Base-by-base conservation (phyloP, 306 rosid species). In the Astragalus membranaceus region DNA sequence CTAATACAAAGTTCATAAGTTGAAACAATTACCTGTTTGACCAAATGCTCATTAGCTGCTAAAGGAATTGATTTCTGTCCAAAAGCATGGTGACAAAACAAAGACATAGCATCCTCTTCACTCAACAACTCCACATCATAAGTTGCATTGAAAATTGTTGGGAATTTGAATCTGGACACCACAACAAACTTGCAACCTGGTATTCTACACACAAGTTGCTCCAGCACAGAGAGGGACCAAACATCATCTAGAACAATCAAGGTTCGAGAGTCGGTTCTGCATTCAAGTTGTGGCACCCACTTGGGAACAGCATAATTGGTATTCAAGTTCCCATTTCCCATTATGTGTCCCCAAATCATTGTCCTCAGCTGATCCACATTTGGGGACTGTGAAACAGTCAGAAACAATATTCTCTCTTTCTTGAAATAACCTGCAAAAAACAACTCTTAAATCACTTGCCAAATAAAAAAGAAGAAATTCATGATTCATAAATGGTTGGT, bases 361-460 rank as follows among this genome's bases (percentile, higher is more conserved):
- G 83, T 71, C 58, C 87, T 90, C 36, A 93, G 41, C 10, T 81
- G 88, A 29, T 90, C 92, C 69, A 85, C 71, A 64, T 93, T 83
- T 10, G 97, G 98, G 29, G 98, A 93, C 63, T 90, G 98, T 14
- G 96, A 90, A 3, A 93, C 94, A 3, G 97, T 90, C 46, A 93
- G 68, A 83, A 87, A 88, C 88, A 93, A 74, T 33, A 93, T 87
- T 61, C 81, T 90, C 62, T 83, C 89, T 3, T 67, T 78, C 2
- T 64, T 78, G 65, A 87, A 90, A 77, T 88, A 72, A 52, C 85
- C 98, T 90, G 88, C 63, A 72, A 46, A 48, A 10, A 64, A 0
- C 33, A 36, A 4, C 17, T 16, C 7, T 51, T 4, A 49, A 49
- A 67, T 8, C 41, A 36, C 8, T 36, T 36, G 41, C 41, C 41